Evolutionary conservation across 805 yeast species (phyloP), one percentile per base, ranked within the genome.

Genomic region (Metschnikowia gelsemii): DNA sequence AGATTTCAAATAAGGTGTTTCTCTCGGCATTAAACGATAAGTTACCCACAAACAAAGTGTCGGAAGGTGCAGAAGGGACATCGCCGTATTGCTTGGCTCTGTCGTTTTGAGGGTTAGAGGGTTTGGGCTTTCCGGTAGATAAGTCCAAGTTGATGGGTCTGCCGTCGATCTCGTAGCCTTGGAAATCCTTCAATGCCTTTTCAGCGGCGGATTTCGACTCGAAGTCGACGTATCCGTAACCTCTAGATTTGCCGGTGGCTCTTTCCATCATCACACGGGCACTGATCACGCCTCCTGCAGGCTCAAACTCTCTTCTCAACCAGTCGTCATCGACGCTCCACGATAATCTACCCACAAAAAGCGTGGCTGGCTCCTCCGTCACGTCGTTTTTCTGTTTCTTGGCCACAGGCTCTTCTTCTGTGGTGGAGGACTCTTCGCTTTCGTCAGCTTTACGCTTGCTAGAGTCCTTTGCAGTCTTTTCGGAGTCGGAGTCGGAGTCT

Each of bases 161-260:
- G 58, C 99, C 98, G 58, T 93, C 99, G 54, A 93, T 84, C 73
- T 91, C 98, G 64, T 76, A 80, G 62, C 96, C 98, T 72, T 89
- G 96, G 79, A 75, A 77, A 63, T 83, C 87, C 48, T 73, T 72
- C 47, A 91, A 66, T 8, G 98, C 98, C 68, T 82, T 84, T 66
- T 87, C 89, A 54, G 97, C 99, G 47, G 73, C 73, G 20, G 78
- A 78, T 59, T 79, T 80, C 58, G 76, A 69, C 56, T 80, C 88
- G 62, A 93, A 93, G 66, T 93, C 99, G 66, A 93, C 96, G 72
- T 93, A 93, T 65, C 95, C 95, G 77, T 87, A 91, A 67, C 99
- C 99, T 77, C 91, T 84, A 42, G 96, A 88, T 72, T 87, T 86
- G 57, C 90, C 93, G 46, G 95, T 79, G 48, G 84, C 85, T 72